phyloP scores from a whole-genome alignment of 2,329 filamentous ascomycete genomes.

The Phyllosticta citriasiana region DNA sequence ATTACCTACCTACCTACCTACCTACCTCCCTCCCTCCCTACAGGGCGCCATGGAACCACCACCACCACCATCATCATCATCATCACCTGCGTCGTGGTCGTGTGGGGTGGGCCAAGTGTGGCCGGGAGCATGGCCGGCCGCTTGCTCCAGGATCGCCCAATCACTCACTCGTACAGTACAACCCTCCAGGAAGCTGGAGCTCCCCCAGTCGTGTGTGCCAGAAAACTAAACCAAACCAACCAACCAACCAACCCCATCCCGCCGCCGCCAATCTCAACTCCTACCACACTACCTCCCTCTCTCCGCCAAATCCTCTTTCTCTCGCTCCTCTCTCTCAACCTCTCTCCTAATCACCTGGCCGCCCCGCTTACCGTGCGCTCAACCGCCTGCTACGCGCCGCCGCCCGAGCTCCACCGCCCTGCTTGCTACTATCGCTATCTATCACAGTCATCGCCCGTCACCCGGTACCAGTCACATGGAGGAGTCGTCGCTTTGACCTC shows the following conservation, averaged over 20 bases:
- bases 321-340: background rate
- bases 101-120: background rate
- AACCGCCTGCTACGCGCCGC: background rate
- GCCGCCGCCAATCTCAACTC: background rate
- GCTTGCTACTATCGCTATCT: background rate
- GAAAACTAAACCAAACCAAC: too few relatives aligned
- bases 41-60: too few relatives aligned
- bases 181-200: background rate
- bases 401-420: background rate
- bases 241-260: background rate
- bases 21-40: too few relatives aligned
- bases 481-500: slow-evolving; percentile 1
- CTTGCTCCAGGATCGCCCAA: too few relatives aligned
- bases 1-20: too few relatives aligned
- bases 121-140: background rate
- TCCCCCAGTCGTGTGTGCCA: background rate
- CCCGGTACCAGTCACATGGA: slow-evolving; percentile 11
- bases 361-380: background rate
- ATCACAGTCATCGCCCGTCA: slow-evolving; percentile 8
- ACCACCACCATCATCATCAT: too few relatives aligned
- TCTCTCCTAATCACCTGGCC: background rate
- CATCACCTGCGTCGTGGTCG: too few relatives aligned
- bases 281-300: background rate
- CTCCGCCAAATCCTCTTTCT: slow-evolving; percentile 1
- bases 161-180: too few relatives aligned